Conservation (phyloP, 2,329 filamentous ascomycete species). For the Diaporthe sp. region DNA sequence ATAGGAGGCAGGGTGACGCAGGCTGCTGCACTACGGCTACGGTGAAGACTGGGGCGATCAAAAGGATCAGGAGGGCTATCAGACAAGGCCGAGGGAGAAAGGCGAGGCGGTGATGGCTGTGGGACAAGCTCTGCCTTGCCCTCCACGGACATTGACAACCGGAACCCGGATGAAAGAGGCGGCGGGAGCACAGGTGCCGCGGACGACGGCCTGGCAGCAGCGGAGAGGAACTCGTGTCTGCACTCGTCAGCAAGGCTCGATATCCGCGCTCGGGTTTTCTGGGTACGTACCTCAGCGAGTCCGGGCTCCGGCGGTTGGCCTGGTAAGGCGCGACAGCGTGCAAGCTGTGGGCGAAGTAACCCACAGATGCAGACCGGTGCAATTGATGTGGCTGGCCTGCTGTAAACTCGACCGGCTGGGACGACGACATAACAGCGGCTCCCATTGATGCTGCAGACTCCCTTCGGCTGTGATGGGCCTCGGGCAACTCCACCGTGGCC, state of each 20-base stretch:
- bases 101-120: conserved; percentile 62
- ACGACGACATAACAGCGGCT: conserved; percentile 35
- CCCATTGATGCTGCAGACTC: conserved; percentile 28
- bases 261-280: background rate
- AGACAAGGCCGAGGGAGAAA: conserved; percentile 45
- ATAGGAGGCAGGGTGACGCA: conserved; percentile 68
- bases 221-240: conserved; percentile 56
- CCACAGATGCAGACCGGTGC: conserved; percentile 51
- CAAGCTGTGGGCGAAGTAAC: conserved; percentile 68
- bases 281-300: conserved; percentile 57
- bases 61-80: conserved; percentile 54
- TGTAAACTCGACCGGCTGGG: conserved; percentile 39
- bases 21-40: conserved; percentile 76
- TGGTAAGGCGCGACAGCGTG: conserved; percentile 64
- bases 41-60: conserved; percentile 66
- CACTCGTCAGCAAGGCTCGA: conserved; percentile 32
- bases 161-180: conserved; percentile 67
- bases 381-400: conserved; percentile 35
- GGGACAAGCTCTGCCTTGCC: conserved; percentile 91
- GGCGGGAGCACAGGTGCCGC: conserved; percentile 51
- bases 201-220: conserved; percentile 55
- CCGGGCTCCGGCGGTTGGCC: conserved; percentile 54
- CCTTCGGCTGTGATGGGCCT: conserved; percentile 17
- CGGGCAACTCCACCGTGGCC: conserved; percentile 1
- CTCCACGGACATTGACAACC: conserved; percentile 85